These are phyloP conservation scores for Macaranga tanarius DNA, from an alignment of 441 rosid genomes.

Conservation along the genomic window DNA sequence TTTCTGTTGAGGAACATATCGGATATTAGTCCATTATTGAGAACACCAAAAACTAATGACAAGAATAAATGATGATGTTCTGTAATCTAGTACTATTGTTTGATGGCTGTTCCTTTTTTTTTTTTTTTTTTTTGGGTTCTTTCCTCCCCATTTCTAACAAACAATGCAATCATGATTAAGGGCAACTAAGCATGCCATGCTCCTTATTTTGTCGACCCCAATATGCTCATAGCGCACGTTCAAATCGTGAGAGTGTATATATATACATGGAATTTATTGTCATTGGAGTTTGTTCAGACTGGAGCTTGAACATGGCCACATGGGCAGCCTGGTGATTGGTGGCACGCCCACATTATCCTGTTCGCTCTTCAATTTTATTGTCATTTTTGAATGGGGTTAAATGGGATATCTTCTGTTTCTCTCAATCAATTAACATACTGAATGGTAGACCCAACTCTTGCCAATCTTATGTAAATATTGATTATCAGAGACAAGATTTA, in stretches of 20 bases:
- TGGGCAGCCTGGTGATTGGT: conserved; percentile 11
- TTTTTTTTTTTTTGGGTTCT: no score
- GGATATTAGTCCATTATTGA: not conserved
- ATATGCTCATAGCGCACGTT: not conserved
- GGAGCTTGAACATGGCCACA: conserved; percentile 10
- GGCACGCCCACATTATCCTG: conserved; percentile 4
- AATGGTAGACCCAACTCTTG: no score
- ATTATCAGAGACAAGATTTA: no score
- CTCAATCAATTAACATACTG: no score
- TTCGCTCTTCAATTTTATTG: not conserved
- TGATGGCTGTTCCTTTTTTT: not conserved
- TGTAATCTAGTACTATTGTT: not conserved
- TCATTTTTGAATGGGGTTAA: no score
- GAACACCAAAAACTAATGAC: not conserved
- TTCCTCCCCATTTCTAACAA: no score
- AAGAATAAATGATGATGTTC: not conserved
- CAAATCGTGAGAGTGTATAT: not conserved
- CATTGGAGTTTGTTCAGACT: not conserved
- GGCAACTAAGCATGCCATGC: conserved; percentile 29
- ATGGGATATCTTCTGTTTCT: no score
- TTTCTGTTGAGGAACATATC: conserved; percentile 3
- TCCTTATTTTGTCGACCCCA: not conserved
- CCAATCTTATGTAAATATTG: no score
- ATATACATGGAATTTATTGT: no score
- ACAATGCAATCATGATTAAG: not conserved